phyloP scores from a whole-genome alignment of 352 stramenopile species.

The Aphanomyces stellatus region DNA sequence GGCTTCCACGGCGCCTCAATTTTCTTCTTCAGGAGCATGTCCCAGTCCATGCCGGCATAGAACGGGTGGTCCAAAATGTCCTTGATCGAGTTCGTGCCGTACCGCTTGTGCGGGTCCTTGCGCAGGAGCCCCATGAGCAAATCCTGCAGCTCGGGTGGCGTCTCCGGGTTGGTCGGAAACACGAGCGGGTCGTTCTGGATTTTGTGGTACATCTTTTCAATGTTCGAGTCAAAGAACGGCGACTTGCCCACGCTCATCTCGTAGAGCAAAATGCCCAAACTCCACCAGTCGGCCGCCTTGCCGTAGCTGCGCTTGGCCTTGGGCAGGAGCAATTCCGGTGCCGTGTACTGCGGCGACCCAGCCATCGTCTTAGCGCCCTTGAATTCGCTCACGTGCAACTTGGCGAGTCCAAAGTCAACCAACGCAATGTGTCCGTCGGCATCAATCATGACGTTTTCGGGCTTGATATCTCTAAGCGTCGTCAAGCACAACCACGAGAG shows the following conservation, averaged over 20 bases:
- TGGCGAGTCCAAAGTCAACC: constrained; percentile 92
- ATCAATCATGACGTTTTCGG: constrained; percentile 95
- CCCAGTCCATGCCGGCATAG: constrained; percentile 77
- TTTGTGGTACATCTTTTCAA: constrained; percentile 91
- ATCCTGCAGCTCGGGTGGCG: constrained; percentile 65
- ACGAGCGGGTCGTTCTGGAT: constrained; percentile 81
- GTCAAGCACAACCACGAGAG: neutral
- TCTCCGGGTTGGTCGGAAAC: constrained; percentile 66
- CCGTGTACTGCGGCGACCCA: constrained; percentile 81
- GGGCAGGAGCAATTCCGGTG: constrained; percentile 69
- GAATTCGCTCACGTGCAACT: constrained; percentile 87
- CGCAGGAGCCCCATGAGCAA: constrained; percentile 74
- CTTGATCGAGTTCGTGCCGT: constrained; percentile 75
- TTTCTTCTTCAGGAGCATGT: constrained; percentile 75
- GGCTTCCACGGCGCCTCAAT: constrained; percentile 82
- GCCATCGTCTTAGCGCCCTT: constrained; percentile 85
- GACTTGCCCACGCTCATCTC: constrained; percentile 91
- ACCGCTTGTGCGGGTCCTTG: constrained; percentile 78
- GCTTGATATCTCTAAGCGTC: constrained; percentile 87
- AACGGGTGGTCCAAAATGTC: constrained; percentile 78
- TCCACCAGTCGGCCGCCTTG: constrained; percentile 86
- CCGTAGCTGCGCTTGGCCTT: constrained; percentile 83
- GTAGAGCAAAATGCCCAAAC: constrained; percentile 86
- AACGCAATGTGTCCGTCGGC: constrained; percentile 92
- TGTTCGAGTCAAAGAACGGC: constrained; percentile 90